Percentiles rank a stretch among this genome's conserved stretches.
phyloP scores from a whole-genome alignment of 2,329 filamentous ascomycete species.

The Magnaporthiopsis rhizophila region DNA sequence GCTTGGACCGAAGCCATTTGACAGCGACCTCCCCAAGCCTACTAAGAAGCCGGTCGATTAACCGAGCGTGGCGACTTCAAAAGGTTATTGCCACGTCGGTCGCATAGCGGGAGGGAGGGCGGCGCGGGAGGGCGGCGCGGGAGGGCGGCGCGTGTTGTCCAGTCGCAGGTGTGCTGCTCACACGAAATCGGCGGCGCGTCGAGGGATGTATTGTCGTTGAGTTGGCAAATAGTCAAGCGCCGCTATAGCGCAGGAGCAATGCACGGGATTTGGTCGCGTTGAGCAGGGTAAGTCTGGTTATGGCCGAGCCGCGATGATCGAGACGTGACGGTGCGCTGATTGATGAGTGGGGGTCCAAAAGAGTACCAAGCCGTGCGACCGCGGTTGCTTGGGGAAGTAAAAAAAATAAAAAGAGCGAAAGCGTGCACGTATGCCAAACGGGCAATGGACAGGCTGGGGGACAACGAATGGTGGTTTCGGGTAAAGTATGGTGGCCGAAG shows the following conservation, averaged over 20 bases:
- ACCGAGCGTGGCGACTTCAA: conserved; percentile 5
- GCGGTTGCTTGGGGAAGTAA: conserved; percentile 14
- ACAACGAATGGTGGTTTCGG: too few species aligned
- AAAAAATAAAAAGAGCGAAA: conserved; percentile 29
- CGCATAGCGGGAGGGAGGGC: conserved; percentile 3
- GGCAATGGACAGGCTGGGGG: too few species aligned
- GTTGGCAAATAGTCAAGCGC: neutral
- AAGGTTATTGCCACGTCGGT: conserved; percentile 3
- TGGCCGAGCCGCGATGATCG: conserved; percentile 1
- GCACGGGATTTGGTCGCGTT: conserved; percentile 6
- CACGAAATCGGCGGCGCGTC: neutral
- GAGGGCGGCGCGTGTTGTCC: conserved; percentile 2
- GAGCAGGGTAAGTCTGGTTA: neutral
- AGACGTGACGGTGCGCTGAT: neutral
- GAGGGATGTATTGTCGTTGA: neutral
- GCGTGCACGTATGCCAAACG: too few species aligned
- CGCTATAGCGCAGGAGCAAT: neutral
- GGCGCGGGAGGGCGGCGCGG: conserved; percentile 1
- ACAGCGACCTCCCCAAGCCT: conserved; percentile 18
- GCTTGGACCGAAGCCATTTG: conserved; percentile 77
- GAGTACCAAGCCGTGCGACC: neutral
- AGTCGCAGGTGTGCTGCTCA: neutral
- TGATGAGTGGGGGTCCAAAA: conserved; percentile 8
- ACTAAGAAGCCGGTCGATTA: conserved; percentile 1
- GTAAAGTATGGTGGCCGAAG: too few species aligned